Evolutionary conservation across 2,329 filamentous ascomycete genomes (phyloP).

Genomic region (Cucurbitaria berberidis): DNA sequence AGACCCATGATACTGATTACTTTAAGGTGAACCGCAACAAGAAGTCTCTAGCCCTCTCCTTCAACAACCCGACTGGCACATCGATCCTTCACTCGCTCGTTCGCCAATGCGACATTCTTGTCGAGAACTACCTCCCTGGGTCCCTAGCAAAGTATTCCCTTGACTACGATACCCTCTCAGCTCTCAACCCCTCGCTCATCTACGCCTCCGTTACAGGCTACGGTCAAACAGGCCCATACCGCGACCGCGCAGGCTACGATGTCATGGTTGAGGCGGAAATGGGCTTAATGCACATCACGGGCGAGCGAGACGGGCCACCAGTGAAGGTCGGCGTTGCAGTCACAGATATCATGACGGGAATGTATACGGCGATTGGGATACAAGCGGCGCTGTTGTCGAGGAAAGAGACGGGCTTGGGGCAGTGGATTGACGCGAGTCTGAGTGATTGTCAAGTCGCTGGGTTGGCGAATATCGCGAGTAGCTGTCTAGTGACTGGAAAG

Average conservation of each 20-base stretch:
- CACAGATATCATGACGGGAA: conserved; percentile 90
- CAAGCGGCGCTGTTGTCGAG: conserved; percentile 86
- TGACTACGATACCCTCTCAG: conserved; percentile 79
- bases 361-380: conserved; percentile 93
- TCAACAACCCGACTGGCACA: conserved; percentile 81
- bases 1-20: background rate
- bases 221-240: conserved; percentile 90
- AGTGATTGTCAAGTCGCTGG: conserved; percentile 96
- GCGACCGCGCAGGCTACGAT: conserved; percentile 88
- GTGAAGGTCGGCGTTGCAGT: conserved; percentile 99
- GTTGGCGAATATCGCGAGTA: conserved; percentile 89
- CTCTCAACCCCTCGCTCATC: conserved; percentile 83
- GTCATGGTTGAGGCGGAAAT: conserved; percentile 99
- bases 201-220: conserved; percentile 97
- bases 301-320: conserved; percentile 81
- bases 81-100: conserved; percentile 84
- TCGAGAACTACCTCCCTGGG: conserved; percentile 95
- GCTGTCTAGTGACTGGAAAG: conserved; percentile 83
- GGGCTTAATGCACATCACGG: conserved; percentile 98
- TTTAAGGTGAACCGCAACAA: conserved; percentile 92
- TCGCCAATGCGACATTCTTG: conserved; percentile 84
- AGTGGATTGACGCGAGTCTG: conserved; percentile 88
- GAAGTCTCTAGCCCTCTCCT: conserved; percentile 89
- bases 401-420: conserved; percentile 76
- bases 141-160: conserved; percentile 85